Percentiles rank a stretch among this genome's conserved stretches.
phyloP scores from a whole-genome alignment of 1,284 basidiomycete species.

The Hypsizygus ulmarius region DNA sequence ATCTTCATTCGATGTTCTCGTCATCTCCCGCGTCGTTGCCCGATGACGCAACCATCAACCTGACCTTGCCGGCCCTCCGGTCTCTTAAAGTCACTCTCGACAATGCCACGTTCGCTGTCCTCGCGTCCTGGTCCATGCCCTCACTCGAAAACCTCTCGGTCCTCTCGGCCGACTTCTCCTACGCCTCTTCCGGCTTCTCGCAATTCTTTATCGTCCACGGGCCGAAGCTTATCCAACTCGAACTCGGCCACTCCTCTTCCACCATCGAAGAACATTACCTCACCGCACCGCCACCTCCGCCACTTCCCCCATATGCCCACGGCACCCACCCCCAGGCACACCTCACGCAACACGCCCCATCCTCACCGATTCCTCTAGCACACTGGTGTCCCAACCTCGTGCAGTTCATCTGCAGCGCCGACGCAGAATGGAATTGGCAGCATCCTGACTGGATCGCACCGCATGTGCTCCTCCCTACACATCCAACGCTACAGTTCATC shows the following conservation, averaged over 20 bases:
- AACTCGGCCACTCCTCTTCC: conserved; percentile 67
- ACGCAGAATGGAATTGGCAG: conserved; percentile 78
- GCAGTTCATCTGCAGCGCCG: conserved; percentile 69
- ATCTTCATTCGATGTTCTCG: conserved; percentile 25
- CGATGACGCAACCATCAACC: conserved; percentile 14
- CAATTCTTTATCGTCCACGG: conserved; percentile 67
- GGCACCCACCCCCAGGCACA: conserved; percentile 21
- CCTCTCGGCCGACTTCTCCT: conserved; percentile 64
- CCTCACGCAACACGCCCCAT: not conserved
- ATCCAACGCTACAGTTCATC: conserved; percentile 60
- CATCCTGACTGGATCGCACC: conserved; percentile 78
- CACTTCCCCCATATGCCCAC: no score
- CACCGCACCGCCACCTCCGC: conserved; percentile 42
- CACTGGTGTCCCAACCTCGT: conserved; percentile 63
- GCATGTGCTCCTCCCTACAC: conserved; percentile 63
- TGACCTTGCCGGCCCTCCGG: conserved; percentile 51
- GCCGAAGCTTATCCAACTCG: conserved; percentile 55
- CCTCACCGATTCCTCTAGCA: conserved; percentile 44
- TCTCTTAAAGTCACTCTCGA: conserved; percentile 69
- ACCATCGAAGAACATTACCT: conserved; percentile 64
- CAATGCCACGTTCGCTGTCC: conserved; percentile 63
- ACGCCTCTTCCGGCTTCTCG: conserved; percentile 59
- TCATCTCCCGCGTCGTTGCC: conserved; percentile 21
- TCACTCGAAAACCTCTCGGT: conserved; percentile 59
- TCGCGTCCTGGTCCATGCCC: conserved; percentile 60